A percentile compares a stretch with the other conserved stretches of the same genome.
phyloP scores from a whole-genome alignment of 2,329 filamentous ascomycete species.

The Raffaelea albimanens region DNA sequence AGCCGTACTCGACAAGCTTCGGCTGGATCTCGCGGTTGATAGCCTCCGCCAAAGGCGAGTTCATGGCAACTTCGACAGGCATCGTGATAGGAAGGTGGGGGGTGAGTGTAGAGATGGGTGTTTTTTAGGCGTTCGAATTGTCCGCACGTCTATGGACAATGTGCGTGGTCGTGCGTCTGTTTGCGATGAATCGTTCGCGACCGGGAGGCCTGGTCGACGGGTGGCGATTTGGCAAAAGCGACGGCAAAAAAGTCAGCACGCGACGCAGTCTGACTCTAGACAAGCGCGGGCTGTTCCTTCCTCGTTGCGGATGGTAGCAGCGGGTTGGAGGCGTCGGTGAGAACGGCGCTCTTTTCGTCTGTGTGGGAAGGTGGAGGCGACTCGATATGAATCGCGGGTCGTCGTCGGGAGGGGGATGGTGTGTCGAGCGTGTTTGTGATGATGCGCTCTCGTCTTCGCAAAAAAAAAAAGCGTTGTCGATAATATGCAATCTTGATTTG shows the following conservation, averaged over 20 bases:
- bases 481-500: constrained; percentile 2
- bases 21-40: constrained; percentile 76
- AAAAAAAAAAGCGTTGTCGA: constrained; percentile 1
- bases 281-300: neutral
- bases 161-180: neutral
- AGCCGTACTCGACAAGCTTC: constrained; percentile 87
- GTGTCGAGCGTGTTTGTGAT: no score
- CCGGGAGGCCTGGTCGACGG: no score
- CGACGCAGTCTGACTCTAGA: neutral
- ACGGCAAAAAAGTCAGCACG: neutral
- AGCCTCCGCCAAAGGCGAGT: constrained; percentile 76
- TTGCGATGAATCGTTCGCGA: neutral
- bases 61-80: constrained; percentile 66
- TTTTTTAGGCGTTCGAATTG: no score
- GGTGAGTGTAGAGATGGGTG: neutral
- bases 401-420: no score
- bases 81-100: constrained; percentile 38
- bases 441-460: no score
- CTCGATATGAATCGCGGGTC: no score
- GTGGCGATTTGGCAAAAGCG: neutral
- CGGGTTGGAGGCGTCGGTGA: neutral
- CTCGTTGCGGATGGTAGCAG: neutral
- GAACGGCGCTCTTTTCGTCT: no score
- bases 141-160: neutral
- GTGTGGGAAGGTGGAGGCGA: no score